These are phyloP conservation scores for Acanthamoeba healyi DNA, from an alignment of 208 protist genomes.

Conservation along the genomic window DNA sequence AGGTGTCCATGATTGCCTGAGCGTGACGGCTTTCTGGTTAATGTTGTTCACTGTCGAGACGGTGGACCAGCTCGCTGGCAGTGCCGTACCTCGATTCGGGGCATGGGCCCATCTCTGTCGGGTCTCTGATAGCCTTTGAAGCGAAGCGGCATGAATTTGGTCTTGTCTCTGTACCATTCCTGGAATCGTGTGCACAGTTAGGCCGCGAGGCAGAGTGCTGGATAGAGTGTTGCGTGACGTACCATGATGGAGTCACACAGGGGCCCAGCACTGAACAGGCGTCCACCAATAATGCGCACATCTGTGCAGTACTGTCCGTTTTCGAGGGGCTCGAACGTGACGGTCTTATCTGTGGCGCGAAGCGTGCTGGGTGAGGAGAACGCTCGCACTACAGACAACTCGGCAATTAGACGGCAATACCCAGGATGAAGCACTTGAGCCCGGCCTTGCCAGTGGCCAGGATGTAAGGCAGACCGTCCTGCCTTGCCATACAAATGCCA, in stretches of 20 bases:
- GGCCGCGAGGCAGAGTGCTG: too few species aligned
- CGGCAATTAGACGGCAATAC: too few species aligned
- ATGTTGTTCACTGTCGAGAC: too few species aligned
- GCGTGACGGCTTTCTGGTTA: too few species aligned
- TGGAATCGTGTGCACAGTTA: not conserved
- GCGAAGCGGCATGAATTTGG: not conserved
- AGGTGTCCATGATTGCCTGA: not conserved
- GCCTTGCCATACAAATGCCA: not conserved
- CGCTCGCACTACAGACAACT: too few species aligned
- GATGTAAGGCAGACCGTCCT: not conserved
- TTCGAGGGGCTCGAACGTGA: not conserved
- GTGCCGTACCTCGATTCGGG: constrained; percentile 6
- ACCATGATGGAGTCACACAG: not conserved
- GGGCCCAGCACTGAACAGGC: not conserved
- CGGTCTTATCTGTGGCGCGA: not conserved
- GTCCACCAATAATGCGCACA: not conserved
- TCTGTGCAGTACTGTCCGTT: not conserved
- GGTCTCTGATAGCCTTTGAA: not conserved
- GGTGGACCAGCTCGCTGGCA: too few species aligned
- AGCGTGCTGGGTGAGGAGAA: too few species aligned
- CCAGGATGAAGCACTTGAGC: not conserved
- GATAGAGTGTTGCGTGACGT: too few species aligned
- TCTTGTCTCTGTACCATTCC: not conserved
- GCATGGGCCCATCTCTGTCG: not conserved
- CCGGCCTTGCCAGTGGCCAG: not conserved